Evolutionary conservation across 1,284 basidiomycete species (phyloP).

Genomic region (Leccinum subrobustum): DNA sequence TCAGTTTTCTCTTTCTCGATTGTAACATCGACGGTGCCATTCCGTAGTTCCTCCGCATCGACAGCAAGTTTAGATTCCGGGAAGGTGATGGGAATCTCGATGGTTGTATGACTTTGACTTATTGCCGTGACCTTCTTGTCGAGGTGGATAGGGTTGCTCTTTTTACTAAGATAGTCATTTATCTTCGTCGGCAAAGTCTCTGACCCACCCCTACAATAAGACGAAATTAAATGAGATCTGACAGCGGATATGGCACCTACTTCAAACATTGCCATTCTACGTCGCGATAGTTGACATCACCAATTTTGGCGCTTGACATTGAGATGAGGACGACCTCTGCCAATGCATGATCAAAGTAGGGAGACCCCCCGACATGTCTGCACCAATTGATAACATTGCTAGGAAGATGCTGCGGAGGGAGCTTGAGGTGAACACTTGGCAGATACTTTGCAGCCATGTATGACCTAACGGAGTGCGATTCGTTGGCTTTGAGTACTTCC

Average conservation of each 20-base stretch:
- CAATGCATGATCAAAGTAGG: neutral
- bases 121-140: slow-evolving; percentile 12
- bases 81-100: neutral
- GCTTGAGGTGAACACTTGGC: slow-evolving; percentile 15
- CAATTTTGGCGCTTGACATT: neutral
- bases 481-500: slow-evolving; percentile 13
- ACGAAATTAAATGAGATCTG: neutral
- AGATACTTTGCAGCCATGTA: slow-evolving; percentile 24
- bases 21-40: neutral
- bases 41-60: neutral
- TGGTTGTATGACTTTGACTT: neutral
- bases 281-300: neutral
- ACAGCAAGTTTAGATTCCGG: too few relatives aligned
- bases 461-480: slow-evolving; percentile 8
- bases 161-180: slow-evolving; percentile 3
- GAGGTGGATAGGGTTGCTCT: slow-evolving; percentile 1
- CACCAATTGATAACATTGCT: slow-evolving; percentile 26
- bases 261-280: slow-evolving; percentile 17
- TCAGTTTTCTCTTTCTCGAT: neutral
- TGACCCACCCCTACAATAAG: slow-evolving; percentile 14
- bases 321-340: neutral
- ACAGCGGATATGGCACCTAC: neutral
- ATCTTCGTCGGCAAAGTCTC: slow-evolving; percentile 11
- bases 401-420: slow-evolving; percentile 15
- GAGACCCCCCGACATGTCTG: slow-evolving; percentile 6